A percentile compares a stretch with the other conserved stretches of the same genome.
Conservation (phyloP, 257 asterid genomes). For the Jaltomata sinuosa region DNA sequence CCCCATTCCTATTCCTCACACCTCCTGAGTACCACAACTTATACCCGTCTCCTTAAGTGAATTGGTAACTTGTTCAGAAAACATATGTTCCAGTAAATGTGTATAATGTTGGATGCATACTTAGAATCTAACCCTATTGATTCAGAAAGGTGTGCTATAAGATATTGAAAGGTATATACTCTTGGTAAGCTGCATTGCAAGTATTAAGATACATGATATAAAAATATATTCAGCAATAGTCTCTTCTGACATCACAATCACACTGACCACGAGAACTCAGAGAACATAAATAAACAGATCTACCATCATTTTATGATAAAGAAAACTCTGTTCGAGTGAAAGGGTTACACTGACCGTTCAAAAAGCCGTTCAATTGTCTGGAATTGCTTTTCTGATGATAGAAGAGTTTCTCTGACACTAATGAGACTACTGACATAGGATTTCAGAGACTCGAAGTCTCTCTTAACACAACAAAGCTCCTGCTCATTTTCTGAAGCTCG, state of each 20-base stretch:
- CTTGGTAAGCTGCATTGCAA: not conserved
- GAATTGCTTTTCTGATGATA: slow-evolving; percentile 95
- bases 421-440: slow-evolving; percentile 81
- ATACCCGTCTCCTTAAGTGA: no score
- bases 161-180: not conserved
- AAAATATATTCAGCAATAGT: not conserved
- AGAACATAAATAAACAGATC: not conserved
- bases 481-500: slow-evolving; percentile 93
- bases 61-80: not conserved
- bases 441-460: slow-evolving; percentile 84
- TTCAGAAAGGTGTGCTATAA: not conserved
- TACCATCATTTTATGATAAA: not conserved
- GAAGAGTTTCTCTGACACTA: slow-evolving; percentile 94
- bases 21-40: no score
- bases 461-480: slow-evolving; percentile 90
- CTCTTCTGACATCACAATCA: not conserved
- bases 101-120: not conserved
- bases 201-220: not conserved
- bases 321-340: not conserved
- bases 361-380: slow-evolving; percentile 91
- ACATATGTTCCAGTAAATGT: not conserved
- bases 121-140: not conserved
- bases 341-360: slow-evolving; percentile 62
- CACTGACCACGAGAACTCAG: not conserved
- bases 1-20: no score